Evolutionary conservation across 2,329 filamentous ascomycete species (phyloP).

Genomic region (Colletotrichum higginsianum): DNA sequence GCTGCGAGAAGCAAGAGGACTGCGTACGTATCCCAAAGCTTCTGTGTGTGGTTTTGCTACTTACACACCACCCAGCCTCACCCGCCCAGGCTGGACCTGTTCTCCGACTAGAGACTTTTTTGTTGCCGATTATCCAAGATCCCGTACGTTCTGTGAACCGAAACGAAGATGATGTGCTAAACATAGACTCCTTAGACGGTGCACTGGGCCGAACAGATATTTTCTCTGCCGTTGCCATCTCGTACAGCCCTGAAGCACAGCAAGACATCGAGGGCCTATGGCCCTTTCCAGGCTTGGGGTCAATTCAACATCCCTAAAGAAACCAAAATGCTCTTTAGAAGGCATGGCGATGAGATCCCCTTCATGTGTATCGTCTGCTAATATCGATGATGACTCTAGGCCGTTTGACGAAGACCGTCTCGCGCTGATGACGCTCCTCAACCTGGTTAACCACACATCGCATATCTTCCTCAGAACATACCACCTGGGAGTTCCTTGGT

Average conservation of each 20-base stretch:
- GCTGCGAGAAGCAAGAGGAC: slow-evolving; percentile 67
- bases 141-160: slow-evolving; percentile 33
- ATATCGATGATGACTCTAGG: neutral
- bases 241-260: slow-evolving; percentile 63
- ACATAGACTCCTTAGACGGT: slow-evolving; percentile 54
- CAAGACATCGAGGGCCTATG: slow-evolving; percentile 59
- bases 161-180: neutral
- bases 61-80: slow-evolving; percentile 48
- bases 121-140: slow-evolving; percentile 46
- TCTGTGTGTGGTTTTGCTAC: neutral
- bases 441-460: slow-evolving; percentile 59
- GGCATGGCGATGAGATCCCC: slow-evolving; percentile 55
- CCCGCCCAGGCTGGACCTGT: slow-evolving; percentile 54
- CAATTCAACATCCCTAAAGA: slow-evolving; percentile 61
- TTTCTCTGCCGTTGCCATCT: slow-evolving; percentile 67
- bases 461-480: slow-evolving; percentile 64
- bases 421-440: slow-evolving; percentile 67
- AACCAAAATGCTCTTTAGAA: slow-evolving; percentile 68
- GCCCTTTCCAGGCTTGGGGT: slow-evolving; percentile 61
- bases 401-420: slow-evolving; percentile 61
- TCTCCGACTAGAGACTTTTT: slow-evolving; percentile 52
- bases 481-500: slow-evolving; percentile 58
- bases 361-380: slow-evolving; percentile 14
- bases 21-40: slow-evolving; percentile 57
- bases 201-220: slow-evolving; percentile 75